phyloP scores from a whole-genome alignment of 1,139 yeast genomes.

The Magnusiomyces tetraspermus region DNA sequence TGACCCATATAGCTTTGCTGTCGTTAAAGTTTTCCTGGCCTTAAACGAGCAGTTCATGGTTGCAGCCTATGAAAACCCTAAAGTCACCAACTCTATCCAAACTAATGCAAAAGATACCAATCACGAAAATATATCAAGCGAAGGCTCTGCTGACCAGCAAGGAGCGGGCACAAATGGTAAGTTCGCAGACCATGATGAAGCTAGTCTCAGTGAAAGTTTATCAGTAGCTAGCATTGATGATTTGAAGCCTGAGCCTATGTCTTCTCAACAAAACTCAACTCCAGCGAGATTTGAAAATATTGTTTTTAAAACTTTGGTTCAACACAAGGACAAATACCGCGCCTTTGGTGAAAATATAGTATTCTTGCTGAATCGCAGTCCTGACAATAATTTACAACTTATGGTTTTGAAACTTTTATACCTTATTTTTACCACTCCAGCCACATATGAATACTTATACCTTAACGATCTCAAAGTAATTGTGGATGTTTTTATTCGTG shows the following conservation, averaged over 20 bases:
- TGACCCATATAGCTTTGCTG: constrained; percentile 57
- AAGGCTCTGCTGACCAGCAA: too few species aligned
- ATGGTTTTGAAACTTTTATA: constrained; percentile 72
- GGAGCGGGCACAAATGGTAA: too few species aligned
- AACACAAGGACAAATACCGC: constrained; percentile 31
- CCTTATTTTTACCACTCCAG: constrained; percentile 58
- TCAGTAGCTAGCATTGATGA: neutral
- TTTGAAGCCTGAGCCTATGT: neutral
- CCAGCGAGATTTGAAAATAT: constrained; percentile 21
- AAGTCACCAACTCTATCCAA: constrained; percentile 1
- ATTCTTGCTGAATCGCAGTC: constrained; percentile 66
- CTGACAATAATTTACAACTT: constrained; percentile 62
- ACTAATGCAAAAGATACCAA: too few species aligned
- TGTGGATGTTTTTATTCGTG: constrained; percentile 77
- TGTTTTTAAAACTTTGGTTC: constrained; percentile 26
- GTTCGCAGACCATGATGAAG: neutral
- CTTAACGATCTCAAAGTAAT: constrained; percentile 67
- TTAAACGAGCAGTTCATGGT: constrained; percentile 82
- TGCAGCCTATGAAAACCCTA: constrained; percentile 33
- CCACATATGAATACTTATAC: constrained; percentile 60
- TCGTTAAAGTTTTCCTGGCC: constrained; percentile 62
- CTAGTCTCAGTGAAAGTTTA: neutral
- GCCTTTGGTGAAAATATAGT: constrained; percentile 48
- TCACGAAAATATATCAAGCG: too few species aligned
- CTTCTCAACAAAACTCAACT: too few species aligned